These are phyloP conservation scores for Schizothecium vesticola DNA, from an alignment of 495 filamentous ascomycete genomes.

Conservation along the genomic window DNA sequence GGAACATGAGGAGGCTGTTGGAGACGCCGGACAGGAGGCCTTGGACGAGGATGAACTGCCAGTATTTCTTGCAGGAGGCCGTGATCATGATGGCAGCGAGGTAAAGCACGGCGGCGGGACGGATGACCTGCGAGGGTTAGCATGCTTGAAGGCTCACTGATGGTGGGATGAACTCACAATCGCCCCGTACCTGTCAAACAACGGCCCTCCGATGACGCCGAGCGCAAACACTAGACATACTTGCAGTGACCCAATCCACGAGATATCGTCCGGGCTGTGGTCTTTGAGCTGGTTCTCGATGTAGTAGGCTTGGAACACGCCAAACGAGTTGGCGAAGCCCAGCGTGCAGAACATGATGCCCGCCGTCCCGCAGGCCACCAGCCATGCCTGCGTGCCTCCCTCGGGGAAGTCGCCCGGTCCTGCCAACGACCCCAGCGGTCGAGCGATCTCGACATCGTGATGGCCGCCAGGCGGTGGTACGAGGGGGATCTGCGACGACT, in stretches of 20 bases:
- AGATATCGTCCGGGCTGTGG: conserved; percentile 48
- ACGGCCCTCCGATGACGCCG: conserved; percentile 39
- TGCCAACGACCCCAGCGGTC: background rate
- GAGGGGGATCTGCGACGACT: background rate
- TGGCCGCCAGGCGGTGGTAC: background rate
- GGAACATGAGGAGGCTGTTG: conserved; percentile 58
- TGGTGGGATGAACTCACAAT: conserved; percentile 23
- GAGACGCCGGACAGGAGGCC: conserved; percentile 52
- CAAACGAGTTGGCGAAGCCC: conserved; percentile 57
- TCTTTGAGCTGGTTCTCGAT: conserved; percentile 38
- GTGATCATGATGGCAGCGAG: conserved; percentile 73
- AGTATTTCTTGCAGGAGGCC: conserved; percentile 55
- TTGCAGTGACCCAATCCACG: conserved; percentile 53
- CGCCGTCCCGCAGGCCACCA: conserved; percentile 8
- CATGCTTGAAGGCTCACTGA: background rate
- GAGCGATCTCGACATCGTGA: background rate
- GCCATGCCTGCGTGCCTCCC: conserved; percentile 11
- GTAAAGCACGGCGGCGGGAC: conserved; percentile 30
- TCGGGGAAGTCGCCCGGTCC: conserved; percentile 1
- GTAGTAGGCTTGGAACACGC: conserved; percentile 56
- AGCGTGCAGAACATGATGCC: conserved; percentile 43
- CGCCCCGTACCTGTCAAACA: conserved; percentile 47
- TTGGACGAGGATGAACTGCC: conserved; percentile 59
- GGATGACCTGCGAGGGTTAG: background rate
- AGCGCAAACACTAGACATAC: conserved; percentile 39